Evolutionary conservation across 768 basidiomycete species (phyloP), one percentile per base, ranked within the genome.

Genomic region (Harrya chromipes): DNA sequence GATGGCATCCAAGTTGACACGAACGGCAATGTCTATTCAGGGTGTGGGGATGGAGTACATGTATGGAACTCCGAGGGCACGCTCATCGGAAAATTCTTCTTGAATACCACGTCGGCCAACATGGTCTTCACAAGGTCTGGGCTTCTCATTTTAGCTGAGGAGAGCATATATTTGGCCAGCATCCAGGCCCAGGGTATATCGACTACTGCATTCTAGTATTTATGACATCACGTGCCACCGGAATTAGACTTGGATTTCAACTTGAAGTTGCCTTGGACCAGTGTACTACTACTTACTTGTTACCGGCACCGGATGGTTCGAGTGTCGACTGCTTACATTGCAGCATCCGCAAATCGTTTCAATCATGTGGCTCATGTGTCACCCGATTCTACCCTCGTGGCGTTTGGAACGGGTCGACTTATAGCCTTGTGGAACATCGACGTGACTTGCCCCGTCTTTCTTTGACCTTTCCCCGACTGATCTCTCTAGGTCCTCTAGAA

Each of bases 11-110:
- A 84, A 57, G 71, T 84, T 10, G 27, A 20, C 7, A 14, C 14
- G 33, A 63, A 73, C 0, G 84, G 84, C 0, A 87, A 88, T 53
- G 77, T 89, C 0, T 89, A 81, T 60, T 71, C 81, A 0, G 83
- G 81, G 2, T 80, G 79, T 47, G 84, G 79, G 17, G 87, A 88
- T 49, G 86, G 85, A 33, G 75, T 80, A 1, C 79, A 86, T 24
- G 83, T 85, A 7, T 83, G 80, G 77, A 74, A 76, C 56, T 44
- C 70, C 13, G 59, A 75, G 17, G 84, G 85, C 1, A 75, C 72
- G 1, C 70, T 87, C 2, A 67, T 87, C 1, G 83, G 84, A 12
- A 85, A 87, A 59, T 81, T 85, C 63, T 85, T 83, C 71, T 59
- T 80, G 3, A 59, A 41, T 20, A 65, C 52, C 13, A 63, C 64